Conservation (phyloP, 2,329 filamentous ascomycete species). For the Paraphoma chrysanthemicola region DNA sequence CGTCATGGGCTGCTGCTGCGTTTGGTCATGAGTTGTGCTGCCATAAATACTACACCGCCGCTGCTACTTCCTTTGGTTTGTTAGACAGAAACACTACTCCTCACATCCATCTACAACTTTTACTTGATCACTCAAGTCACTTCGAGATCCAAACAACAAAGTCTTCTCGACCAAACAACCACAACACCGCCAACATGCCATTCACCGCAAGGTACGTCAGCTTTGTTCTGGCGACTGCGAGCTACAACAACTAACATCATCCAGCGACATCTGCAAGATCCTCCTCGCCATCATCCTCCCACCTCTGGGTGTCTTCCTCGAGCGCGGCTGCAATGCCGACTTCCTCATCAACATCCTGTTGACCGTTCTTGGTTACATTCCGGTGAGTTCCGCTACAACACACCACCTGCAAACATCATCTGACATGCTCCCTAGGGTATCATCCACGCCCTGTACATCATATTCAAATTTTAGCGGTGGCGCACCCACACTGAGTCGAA, state of each 20-base stretch:
- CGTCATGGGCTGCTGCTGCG: slow-evolving; percentile 20
- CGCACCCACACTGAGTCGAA: slow-evolving; percentile 5
- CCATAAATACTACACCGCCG: slow-evolving; percentile 33
- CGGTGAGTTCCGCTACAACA: slow-evolving; percentile 51
- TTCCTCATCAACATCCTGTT: slow-evolving; percentile 92
- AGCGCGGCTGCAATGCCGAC: slow-evolving; percentile 86
- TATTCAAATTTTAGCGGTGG: slow-evolving; percentile 77
- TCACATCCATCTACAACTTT: slow-evolving; percentile 4
- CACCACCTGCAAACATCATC: not conserved
- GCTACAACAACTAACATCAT: slow-evolving; percentile 16
- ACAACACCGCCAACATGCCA: slow-evolving; percentile 57
- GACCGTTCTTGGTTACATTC: slow-evolving; percentile 67
- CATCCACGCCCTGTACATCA: slow-evolving; percentile 93
- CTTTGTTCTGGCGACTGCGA: slow-evolving; percentile 2
- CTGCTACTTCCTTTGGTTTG: slow-evolving; percentile 4
- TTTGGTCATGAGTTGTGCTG: slow-evolving; percentile 27
- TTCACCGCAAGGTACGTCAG: slow-evolving; percentile 64
- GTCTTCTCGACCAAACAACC: not conserved
- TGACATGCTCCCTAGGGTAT: slow-evolving; percentile 60
- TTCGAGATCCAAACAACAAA: slow-evolving; percentile 2
- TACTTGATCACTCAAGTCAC: slow-evolving; percentile 3
- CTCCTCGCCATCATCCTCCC: slow-evolving; percentile 89
- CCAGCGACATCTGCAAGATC: slow-evolving; percentile 79
- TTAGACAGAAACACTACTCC: slow-evolving; percentile 6
- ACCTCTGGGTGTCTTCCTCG: slow-evolving; percentile 91